Conservation (phyloP, 2,329 filamentous ascomycete genomes). For the Fusarium udum region DNA sequence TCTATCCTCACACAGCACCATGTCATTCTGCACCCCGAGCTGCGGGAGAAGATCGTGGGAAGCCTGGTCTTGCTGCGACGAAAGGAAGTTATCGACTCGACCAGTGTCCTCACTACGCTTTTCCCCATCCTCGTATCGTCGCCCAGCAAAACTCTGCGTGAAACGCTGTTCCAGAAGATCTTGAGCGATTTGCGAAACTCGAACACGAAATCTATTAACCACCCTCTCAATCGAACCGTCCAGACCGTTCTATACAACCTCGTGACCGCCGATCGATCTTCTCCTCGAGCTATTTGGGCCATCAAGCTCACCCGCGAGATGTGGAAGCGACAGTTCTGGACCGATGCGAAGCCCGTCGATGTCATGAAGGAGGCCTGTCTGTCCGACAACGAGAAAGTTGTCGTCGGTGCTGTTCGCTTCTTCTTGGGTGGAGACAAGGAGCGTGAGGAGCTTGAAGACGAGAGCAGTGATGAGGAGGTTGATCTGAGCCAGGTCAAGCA, state of each 20-base stretch:
- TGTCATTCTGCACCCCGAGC: constrained; percentile 79
- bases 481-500: constrained; percentile 87
- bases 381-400: constrained; percentile 91
- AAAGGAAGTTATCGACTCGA: constrained; percentile 92
- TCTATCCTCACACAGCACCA: constrained; percentile 85
- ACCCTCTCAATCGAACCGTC: constrained; percentile 90
- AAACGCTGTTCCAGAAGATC: constrained; percentile 87
- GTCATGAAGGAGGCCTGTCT: constrained; percentile 96
- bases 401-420: constrained; percentile 87
- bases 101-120: constrained; percentile 84
- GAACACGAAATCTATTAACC: constrained; percentile 88
- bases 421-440: constrained; percentile 97
- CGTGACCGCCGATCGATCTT: constrained; percentile 84
- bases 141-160: constrained; percentile 86
- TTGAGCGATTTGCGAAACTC: constrained; percentile 88
- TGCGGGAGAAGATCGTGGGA: constrained; percentile 93
- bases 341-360: constrained; percentile 92
- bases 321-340: constrained; percentile 97
- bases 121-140: constrained; percentile 95
- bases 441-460: constrained; percentile 90
- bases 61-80: constrained; percentile 87
- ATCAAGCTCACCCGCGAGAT: constrained; percentile 94
- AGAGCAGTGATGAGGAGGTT: constrained; percentile 80
- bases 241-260: constrained; percentile 95
- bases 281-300: constrained; percentile 91